phyloP scores from a whole-genome alignment of 805 yeast genomes.

The Yamadazyma olivae region DNA sequence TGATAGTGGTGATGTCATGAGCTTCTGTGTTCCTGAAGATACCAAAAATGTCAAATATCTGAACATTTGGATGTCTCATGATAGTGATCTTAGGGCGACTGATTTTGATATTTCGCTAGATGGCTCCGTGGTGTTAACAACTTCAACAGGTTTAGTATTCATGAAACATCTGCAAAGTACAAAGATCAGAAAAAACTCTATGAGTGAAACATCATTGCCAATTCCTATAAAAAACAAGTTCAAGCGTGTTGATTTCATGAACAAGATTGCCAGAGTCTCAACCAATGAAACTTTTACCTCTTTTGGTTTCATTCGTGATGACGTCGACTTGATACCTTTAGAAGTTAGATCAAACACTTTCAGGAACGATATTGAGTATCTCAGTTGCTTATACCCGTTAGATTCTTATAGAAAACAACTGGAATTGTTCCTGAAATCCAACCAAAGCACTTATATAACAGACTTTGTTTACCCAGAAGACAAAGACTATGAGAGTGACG shows the following conservation, averaged over 20 bases:
- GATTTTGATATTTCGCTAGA: slow-evolving; percentile 69
- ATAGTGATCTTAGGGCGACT: slow-evolving; percentile 50
- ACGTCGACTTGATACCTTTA: slow-evolving; percentile 57
- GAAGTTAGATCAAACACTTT: slow-evolving; percentile 46
- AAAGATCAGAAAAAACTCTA: slow-evolving; percentile 26
- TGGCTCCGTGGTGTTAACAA: slow-evolving; percentile 67
- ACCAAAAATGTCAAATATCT: slow-evolving; percentile 40
- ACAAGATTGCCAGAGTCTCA: slow-evolving; percentile 57
- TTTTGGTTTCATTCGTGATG: slow-evolving; percentile 66
- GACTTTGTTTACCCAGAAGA: slow-evolving; percentile 24
- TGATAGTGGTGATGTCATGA: slow-evolving; percentile 58
- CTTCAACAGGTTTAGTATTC: slow-evolving; percentile 68
- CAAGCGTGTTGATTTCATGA: slow-evolving; percentile 49
- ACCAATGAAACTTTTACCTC: slow-evolving; percentile 66
- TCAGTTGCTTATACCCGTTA: slow-evolving; percentile 46
- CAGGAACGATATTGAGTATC: slow-evolving; percentile 48
- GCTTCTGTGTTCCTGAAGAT: slow-evolving; percentile 25
- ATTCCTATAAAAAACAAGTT: slow-evolving; percentile 45
- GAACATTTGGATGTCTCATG: slow-evolving; percentile 62
- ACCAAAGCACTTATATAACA: slow-evolving; percentile 22
- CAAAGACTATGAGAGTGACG: slow-evolving; percentile 14
- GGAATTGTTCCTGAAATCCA: slow-evolving; percentile 34
- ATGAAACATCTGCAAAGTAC: slow-evolving; percentile 23
- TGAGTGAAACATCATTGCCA: slow-evolving; percentile 27
- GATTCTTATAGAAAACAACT: slow-evolving; percentile 35